Evolutionary conservation across 2,329 filamentous ascomycete genomes (phyloP).

Genomic region (Coniochaeta sp.): DNA sequence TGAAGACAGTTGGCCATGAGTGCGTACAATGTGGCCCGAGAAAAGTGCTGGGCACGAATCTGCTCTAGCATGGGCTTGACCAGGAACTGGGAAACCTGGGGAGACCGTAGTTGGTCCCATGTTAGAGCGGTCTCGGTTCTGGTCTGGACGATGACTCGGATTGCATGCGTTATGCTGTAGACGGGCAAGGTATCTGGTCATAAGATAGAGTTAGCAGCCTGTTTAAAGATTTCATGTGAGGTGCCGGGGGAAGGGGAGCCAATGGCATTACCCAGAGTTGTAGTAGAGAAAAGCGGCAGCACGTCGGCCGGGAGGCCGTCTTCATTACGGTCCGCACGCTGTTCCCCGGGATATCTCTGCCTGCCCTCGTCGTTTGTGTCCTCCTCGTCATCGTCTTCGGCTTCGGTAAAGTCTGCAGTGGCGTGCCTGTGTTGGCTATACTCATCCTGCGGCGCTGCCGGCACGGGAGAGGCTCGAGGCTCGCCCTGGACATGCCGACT

Average conservation of each 20-base stretch:
- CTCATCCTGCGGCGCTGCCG: slow-evolving; percentile 16
- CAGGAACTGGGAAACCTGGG: slow-evolving; percentile 90
- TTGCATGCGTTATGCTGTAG: slow-evolving; percentile 84
- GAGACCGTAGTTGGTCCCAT: slow-evolving; percentile 94
- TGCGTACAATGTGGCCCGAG: slow-evolving; percentile 78
- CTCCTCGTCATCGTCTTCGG: slow-evolving; percentile 43
- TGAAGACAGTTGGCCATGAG: slow-evolving; percentile 91
- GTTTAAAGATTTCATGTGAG: not conserved
- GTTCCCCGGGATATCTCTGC: slow-evolving; percentile 17
- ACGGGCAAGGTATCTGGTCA: slow-evolving; percentile 71
- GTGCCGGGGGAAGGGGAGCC: not conserved
- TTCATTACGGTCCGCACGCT: slow-evolving; percentile 23
- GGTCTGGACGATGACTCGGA: slow-evolving; percentile 75
- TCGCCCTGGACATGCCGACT: not conserved
- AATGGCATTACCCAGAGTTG: slow-evolving; percentile 62
- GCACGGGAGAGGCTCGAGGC: slow-evolving; percentile 11
- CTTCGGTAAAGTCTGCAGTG: slow-evolving; percentile 59
- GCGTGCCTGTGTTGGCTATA: slow-evolving; percentile 41
- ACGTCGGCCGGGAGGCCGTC: slow-evolving; percentile 24
- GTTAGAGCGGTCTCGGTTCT: slow-evolving; percentile 87
- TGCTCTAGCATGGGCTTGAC: slow-evolving; percentile 93
- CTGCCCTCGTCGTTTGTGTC: slow-evolving; percentile 27
- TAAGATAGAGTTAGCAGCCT: slow-evolving; percentile 14
- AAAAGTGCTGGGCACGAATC: slow-evolving; percentile 77
- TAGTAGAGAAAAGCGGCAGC: slow-evolving; percentile 73